phyloP scores from a whole-genome alignment of 306 rosid species.

The Boehmeria nivea region DNA sequence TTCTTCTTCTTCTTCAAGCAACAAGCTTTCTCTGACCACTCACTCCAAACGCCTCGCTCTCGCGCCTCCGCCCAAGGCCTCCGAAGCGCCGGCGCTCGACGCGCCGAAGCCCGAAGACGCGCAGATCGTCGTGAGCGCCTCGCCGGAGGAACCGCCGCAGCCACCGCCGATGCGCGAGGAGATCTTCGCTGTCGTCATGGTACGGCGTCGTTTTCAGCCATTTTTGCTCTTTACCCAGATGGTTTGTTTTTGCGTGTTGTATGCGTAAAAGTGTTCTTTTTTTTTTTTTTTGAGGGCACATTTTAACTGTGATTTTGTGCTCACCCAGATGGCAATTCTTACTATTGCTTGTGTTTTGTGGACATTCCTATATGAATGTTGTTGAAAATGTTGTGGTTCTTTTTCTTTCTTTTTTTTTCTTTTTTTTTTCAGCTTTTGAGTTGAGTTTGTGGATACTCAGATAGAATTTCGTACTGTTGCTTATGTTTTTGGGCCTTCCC shows the following conservation, averaged over 20 bases:
- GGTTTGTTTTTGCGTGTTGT: too few relatives aligned
- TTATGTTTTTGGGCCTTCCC: not conserved
- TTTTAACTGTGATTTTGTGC: not conserved
- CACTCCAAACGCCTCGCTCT: constrained; percentile 38
- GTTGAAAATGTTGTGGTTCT: too few relatives aligned
- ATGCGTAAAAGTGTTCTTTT: too few relatives aligned
- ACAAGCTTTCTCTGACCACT: constrained; percentile 27
- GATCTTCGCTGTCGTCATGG: constrained; percentile 88
- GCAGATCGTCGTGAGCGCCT: constrained; percentile 1
- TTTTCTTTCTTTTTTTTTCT: too few relatives aligned
- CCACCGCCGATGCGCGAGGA: constrained; percentile 49
- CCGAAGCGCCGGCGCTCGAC: constrained; percentile 27
- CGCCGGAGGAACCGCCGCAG: constrained; percentile 22
- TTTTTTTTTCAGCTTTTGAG: too few relatives aligned
- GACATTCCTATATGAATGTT: not conserved
- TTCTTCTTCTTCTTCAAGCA: constrained; percentile 30
- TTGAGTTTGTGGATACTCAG: too few relatives aligned
- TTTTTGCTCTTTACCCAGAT: constrained; percentile 6
- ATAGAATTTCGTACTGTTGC: not conserved
- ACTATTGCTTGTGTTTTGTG: not conserved
- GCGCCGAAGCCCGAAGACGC: constrained; percentile 14
- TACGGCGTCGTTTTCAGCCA: constrained; percentile 18
- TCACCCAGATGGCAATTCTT: not conserved
- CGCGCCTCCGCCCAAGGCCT: constrained; percentile 37
- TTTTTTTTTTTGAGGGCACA: too few relatives aligned